Base-by-base conservation (phyloP, 331 rosid species). In the Acacia pycnantha region DNA sequence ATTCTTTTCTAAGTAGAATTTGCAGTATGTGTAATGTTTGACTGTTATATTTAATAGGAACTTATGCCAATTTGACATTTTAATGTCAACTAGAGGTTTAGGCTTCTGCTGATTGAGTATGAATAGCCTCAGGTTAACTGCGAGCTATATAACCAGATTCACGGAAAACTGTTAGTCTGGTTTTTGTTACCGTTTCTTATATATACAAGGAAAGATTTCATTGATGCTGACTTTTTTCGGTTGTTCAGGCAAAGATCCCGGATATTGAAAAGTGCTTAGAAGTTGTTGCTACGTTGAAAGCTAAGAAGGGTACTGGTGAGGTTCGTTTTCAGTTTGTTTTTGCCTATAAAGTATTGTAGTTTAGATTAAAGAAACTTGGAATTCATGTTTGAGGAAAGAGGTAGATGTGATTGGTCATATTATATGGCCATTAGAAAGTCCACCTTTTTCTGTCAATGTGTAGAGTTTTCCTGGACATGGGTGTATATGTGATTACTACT, bases 231-330 rank as follows among this genome's bases (percentile, higher is more conserved):
- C 43, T 5, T 83, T 90, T 79, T 78, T 22, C 62, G 66, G 62
- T 83, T 48, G 61, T 85, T 84, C 88, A 94, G 99, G 99, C 97
- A 70, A 96, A 94, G 89, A 94, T 96, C 54, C 99, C 99, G 14
- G 99, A 96, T 88, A 96, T 96, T 74, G 94, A 87, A 72, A 96
- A 96, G 89, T 94, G 98, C 90, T 84, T 94, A 82, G 97, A 92
- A 2, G 86, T 92, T 67, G 97, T 96, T 84, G 94, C 94, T 68
- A 86, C 97, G 40, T 87, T 94, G 84, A 89, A 90, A 85, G 95
- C 95, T 87, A 90, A 94, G 97, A 96, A 94, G 94, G 97, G 91
- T 74, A 85, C 99, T 35, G 97, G 97, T 89, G 97, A 94, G 99
- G 99, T 94, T 91, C 83, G 98, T 96, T 54, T 79, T 70, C 78